Base-by-base conservation (phyloP, 2,329 filamentous ascomycete genomes). In the Colletotrichum tropicicola region DNA sequence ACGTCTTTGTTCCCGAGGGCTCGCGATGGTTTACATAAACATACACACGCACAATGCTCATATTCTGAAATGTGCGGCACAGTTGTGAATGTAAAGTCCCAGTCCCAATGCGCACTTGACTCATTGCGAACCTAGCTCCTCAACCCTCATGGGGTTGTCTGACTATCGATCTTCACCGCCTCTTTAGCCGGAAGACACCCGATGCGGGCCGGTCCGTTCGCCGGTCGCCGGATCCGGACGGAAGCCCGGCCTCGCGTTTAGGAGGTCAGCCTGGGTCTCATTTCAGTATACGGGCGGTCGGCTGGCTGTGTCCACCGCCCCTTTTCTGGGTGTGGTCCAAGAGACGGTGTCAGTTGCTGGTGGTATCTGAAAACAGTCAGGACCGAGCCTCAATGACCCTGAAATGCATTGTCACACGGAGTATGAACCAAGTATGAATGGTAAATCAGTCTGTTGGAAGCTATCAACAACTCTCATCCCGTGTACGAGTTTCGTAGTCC, bases 151-250 rank as follows among this genome's bases (percentile, higher is more conserved):
- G n/a, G n/a, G n/a, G n/a, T n/a, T n/a, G n/a, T n/a, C n/a, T n/a
- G n/a, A n/a, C n/a, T n/a, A n/a, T n/a, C n/a, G n/a, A n/a, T n/a
- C 56, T 48, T 61, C 61, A 65, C 61, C 61, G 61, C 61, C 21
- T 61, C 43, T 65, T 60, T 19, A 17, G 17, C 49, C 57, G 49
- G 57, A 51, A 65, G 10, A 6, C 61, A 27, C 9, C 49, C 59
- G 21, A 35, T 27, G 28, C 57, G 61, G 57, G 21, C 61, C 61
- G 61, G 61, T 37, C 61, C 61, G 61, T n/a, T 44, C 37, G 28
- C 43, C 28, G 53, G 53, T 27, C 28, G 17, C 43, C 61, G 48
- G 61, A 28, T 17, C 49, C 48, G 41, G 35, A 30, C 27, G 47
- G 30, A 47, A 27, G 39, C 39, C 53, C 15, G 19, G n/a, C 27